A percentile compares a stretch with the other conserved stretches of the same genome.
Conservation (phyloP, 2,329 filamentous ascomycete species). For the Calycina marina region DNA sequence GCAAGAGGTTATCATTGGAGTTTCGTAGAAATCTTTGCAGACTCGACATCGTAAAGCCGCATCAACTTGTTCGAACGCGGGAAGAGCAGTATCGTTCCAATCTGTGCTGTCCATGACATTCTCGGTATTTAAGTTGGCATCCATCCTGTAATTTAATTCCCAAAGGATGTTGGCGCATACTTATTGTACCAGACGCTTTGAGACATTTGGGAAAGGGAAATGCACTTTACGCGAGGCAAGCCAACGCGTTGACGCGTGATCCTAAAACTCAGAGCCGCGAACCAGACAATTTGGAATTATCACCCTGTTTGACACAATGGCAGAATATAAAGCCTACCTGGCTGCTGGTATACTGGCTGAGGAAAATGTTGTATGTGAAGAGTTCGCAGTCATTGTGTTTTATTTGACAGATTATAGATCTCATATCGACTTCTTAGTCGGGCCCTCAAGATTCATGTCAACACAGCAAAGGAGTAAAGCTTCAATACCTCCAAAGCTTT, state of each 20-base stretch:
- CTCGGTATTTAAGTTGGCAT: too few relatives aligned
- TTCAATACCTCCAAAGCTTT: not conserved
- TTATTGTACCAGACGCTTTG: too few relatives aligned
- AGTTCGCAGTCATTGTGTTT: not conserved
- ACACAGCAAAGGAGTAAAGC: conserved; percentile 73
- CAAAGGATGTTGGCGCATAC: too few relatives aligned
- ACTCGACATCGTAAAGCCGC: conserved; percentile 84
- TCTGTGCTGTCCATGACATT: conserved; percentile 89
- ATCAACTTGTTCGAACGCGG: conserved; percentile 57
- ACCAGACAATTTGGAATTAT: too few relatives aligned
- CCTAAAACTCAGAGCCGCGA: too few relatives aligned
- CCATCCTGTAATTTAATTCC: too few relatives aligned
- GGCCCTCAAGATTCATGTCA: conserved; percentile 69
- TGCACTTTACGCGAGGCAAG: conserved; percentile 16
- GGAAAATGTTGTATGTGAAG: conserved; percentile 19
- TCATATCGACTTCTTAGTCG: conserved; percentile 79
- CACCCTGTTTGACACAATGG: conserved; percentile 18
- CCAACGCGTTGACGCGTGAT: too few relatives aligned
- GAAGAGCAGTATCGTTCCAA: conserved; percentile 60
- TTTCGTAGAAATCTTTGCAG: conserved; percentile 94
- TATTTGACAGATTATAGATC: conserved; percentile 38
- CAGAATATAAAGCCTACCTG: conserved; percentile 22
- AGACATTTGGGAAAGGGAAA: too few relatives aligned
- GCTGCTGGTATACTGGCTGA: conserved; percentile 22
- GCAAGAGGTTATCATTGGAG: conserved; percentile 89